These are phyloP conservation scores for Bathelium albidoporum DNA, from an alignment of 495 filamentous ascomycete species.

Conservation along the genomic window DNA sequence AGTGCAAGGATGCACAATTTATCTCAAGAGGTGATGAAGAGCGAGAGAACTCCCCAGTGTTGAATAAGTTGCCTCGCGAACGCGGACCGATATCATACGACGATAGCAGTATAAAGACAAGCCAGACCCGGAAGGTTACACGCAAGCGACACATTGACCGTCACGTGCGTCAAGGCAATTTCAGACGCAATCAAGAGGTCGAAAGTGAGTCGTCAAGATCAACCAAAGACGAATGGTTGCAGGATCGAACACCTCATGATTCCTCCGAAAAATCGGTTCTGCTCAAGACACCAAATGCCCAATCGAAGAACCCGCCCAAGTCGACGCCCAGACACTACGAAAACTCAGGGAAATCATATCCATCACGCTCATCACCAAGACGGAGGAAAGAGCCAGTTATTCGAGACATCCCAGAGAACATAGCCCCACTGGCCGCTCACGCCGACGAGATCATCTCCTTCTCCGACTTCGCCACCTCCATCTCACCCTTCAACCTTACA, in stretches of 20 bases:
- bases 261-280: not conserved
- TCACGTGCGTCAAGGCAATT: not conserved
- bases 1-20: not conserved
- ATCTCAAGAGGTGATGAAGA: not conserved
- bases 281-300: not conserved
- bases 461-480: conserved; percentile 30
- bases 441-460: conserved; percentile 3
- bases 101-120: not conserved
- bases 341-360: not conserved
- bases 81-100: not conserved
- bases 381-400: not conserved
- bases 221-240: not conserved
- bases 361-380: not conserved
- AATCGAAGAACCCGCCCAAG: not conserved
- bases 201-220: not conserved
- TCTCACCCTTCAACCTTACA: conserved; percentile 39
- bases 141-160: not conserved
- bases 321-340: not conserved
- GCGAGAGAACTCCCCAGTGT: not conserved
- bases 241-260: not conserved
- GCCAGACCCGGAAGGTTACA: not conserved
- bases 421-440: not conserved
- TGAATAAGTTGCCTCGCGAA: not conserved
- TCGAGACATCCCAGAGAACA: not conserved
- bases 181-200: not conserved